Evolutionary conservation across 345 rosid genomes (phyloP).

Genomic region (Psidium friedrichsthalianum): DNA sequence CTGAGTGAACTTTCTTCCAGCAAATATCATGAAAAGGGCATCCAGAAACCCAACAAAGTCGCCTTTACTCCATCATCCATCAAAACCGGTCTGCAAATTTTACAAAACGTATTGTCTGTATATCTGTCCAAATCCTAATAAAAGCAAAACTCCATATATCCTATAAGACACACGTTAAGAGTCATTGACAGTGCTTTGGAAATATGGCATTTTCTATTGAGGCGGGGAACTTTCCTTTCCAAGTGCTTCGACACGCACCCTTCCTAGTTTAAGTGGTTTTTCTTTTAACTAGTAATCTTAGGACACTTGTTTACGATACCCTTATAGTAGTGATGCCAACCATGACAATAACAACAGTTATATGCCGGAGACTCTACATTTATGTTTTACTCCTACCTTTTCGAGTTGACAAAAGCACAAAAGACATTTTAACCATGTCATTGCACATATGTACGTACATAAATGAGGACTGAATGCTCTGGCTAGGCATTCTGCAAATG

Average conservation of each 20-base stretch:
- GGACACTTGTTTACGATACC: background rate
- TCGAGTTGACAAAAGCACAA: background rate
- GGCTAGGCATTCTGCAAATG: background rate
- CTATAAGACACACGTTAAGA: background rate
- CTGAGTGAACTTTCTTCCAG: slow-evolving; percentile 91
- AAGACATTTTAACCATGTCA: background rate
- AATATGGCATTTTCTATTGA: background rate
- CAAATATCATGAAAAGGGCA: slow-evolving; percentile 68
- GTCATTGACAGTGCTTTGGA: background rate
- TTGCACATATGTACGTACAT: background rate
- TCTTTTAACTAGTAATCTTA: background rate
- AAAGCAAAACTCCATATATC: background rate
- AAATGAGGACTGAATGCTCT: background rate
- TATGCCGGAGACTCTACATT: background rate
- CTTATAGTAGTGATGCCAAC: background rate
- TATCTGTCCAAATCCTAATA: background rate
- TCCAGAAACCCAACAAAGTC: slow-evolving; percentile 69
- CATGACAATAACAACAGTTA: background rate
- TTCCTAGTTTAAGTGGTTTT: background rate
- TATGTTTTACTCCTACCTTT: background rate
- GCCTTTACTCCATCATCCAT: slow-evolving; percentile 69
- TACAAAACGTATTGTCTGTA: background rate
- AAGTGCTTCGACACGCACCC: background rate
- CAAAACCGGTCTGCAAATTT: slow-evolving; percentile 49
- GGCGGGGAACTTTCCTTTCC: background rate